Base-by-base conservation (phyloP, 2,329 filamentous ascomycete genomes). In the Penicillium sp. region DNA sequence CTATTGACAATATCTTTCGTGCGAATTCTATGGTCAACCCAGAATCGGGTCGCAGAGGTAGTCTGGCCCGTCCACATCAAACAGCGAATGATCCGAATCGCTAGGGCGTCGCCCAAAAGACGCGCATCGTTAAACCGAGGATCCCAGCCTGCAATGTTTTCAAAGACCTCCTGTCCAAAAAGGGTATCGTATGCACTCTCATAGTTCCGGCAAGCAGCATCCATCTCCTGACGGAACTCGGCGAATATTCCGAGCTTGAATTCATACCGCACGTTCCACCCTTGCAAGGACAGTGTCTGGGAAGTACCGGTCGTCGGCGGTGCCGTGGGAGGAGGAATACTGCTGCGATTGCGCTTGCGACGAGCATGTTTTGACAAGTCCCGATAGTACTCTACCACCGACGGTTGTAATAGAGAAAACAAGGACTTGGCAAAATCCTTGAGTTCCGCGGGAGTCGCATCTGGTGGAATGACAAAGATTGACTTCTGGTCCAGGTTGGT, bases 221-320 rank as follows among this genome's bases (percentile, higher is more conserved):
- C 94, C 84, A 94, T 91, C 74, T 98, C 95, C 72, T 96, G 91
- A 8, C 95, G 87, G 67, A 96, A 97, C 72, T 98, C 94, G 30
- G 93, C 92, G 72, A 98, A 91, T 0, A 97, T 83, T 6, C 89
- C 94, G 19, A 93, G 84, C 75, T 99, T 99, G 80, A 96, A 93
- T 71, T 99, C 94, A 76, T 97, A 97, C 16, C 94, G 89, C 56
- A 96, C 89, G 71, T 92, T 93, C 95, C 94, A 99, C 3, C 92
- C 93, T 45, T 92, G 88, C 10, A 89, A 81, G 1, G 93, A 91
- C n/a, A 97, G 78, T 0, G 90, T 92, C 70, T 95, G 91, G 1
- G 93, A 96, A 1, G 92, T 96, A 30, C 91, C 92, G 22, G 85
- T 88, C 0, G 91, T 94, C 1, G 92, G 92, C 4, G 93, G 91